Evolutionary conservation across 805 yeast genomes (phyloP), one percentile per base, ranked within the genome.

Genomic region (Suhomyces sp.): DNA sequence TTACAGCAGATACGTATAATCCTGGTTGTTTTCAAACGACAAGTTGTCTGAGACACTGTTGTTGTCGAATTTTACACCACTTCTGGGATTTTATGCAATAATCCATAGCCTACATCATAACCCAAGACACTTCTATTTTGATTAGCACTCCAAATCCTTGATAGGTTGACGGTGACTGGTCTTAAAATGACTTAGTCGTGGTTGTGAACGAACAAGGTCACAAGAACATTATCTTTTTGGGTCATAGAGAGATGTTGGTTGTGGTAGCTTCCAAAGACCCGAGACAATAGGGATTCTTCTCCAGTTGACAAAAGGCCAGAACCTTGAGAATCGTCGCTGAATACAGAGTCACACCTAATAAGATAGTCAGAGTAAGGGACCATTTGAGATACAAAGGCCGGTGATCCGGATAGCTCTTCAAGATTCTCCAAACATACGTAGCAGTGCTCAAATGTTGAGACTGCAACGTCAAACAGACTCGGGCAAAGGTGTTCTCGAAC

Each of bases 91-190:
- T 94, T 74, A 64, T 93, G 98, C 47, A 93, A 72, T 48, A 87
- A 77, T 0, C 99, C 99, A 61, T 91, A 92, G 0, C 97, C 98
- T 17, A 93, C 96, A 57, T 92, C 96, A 70, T 97, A 91, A 1
- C 99, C 99, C 35, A 93, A 71, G 37, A 90, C 73, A 1, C 97
- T 96, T 57, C 75, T 79, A n/a, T 92, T 90, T n/a, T 64, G 69
- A 6, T 72, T 77, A 12, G 59, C 57, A 13, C 91, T 89, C 90
- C 94, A 88, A n/a, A 72, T 67, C 15, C 79, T 77, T n/a, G 79
- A 72, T 41, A 75, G 64, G 50, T 80, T 75, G 13, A 92, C 89
- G 0, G 88, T 84, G 3, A 92, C 92, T 0, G 97, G 96, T 59
- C 99, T 79, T 40, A 90, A 85, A 12, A 86, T 79, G 64, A 93